Evolutionary conservation across 768 basidiomycete genomes (phyloP), one percentile per base, ranked within the genome.

Genomic region (Suillus weaverae): DNA sequence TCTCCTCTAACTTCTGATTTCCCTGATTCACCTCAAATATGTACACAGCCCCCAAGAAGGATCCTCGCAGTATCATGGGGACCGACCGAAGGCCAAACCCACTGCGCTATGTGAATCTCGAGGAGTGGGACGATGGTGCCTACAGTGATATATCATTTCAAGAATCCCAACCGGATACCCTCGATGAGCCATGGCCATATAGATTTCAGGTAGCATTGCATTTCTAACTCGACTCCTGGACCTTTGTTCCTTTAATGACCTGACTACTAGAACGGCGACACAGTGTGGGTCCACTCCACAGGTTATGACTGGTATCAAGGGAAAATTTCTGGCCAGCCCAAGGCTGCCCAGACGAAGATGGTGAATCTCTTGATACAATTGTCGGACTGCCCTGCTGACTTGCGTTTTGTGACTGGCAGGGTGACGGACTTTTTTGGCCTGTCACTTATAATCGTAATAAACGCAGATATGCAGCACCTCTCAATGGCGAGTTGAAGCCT

Each of bases 401-500:
- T 16, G 57, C 36, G n/a, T 62, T 39, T n/a, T 36, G 46, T 39
- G 30, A 59, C 61, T 53, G 48, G 61, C 69, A 87, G 84, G 76
- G 79, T 48, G 75, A 82, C 36, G 85, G 85, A 30, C 72, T 86
- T 26, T 86, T 81, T 67, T 89, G 85, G 73, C 82, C 82, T 18
- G 86, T 85, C 38, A 72, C 81, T 56, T 88, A 84, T 64, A 7
- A 20, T 13, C 74, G 56, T 71, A 63, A 39, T 39, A 81, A 81
- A 62, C 83, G 87, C 39, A 87, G 85, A 71, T 86, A 85, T 71
- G 85, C 86, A 70, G 82, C 88, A 2, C 88, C 89, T 7, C 75
- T 86, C 57, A 85, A 88, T 62, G 89, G 88, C 20, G 87, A 89
- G 66, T 81, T 89, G 62, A 90, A 89, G 72, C 88, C 88, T 3